Evolutionary conservation across 306 rosid species (phyloP).

Genomic region (Dryas alaskensis): DNA sequence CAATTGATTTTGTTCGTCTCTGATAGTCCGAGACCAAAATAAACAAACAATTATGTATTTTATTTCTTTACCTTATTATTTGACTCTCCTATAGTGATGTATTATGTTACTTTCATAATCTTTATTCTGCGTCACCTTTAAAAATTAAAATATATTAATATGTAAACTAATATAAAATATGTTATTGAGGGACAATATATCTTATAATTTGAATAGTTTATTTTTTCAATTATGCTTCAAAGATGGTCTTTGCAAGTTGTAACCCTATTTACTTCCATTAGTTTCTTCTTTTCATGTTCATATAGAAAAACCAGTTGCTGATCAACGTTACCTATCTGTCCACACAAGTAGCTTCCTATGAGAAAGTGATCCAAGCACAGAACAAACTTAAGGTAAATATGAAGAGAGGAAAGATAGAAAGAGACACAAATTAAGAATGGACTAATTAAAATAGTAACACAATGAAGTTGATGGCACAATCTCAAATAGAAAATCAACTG

Average conservation of each 20-base stretch:
- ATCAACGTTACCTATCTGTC: slow-evolving; percentile 59
- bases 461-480: slow-evolving; percentile 37
- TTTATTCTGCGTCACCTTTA: too few species aligned
- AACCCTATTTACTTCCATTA: slow-evolving; percentile 76
- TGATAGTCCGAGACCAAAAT: too few species aligned
- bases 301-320: slow-evolving; percentile 54
- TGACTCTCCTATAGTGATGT: too few species aligned
- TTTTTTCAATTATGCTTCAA: too few species aligned
- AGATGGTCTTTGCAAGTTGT: not conserved
- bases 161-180: too few species aligned
- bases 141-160: too few species aligned
- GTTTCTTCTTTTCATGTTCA: slow-evolving; percentile 84
- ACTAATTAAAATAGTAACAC: slow-evolving; percentile 20
- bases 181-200: too few species aligned
- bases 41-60: too few species aligned
- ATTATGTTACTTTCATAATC: too few species aligned
- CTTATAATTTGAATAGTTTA: too few species aligned
- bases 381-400: slow-evolving; percentile 20
- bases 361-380: slow-evolving; percentile 21
- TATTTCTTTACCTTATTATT: too few species aligned
- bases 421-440: slow-evolving; percentile 10
- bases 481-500: slow-evolving; percentile 91
- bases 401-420: slow-evolving; percentile 8
- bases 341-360: slow-evolving; percentile 31
- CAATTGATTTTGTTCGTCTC: too few species aligned